A percentile compares a stretch with the other conserved stretches of the same genome.
Evolutionary conservation across 305 asterid species (phyloP).

Genomic region (Rubia balearica): DNA sequence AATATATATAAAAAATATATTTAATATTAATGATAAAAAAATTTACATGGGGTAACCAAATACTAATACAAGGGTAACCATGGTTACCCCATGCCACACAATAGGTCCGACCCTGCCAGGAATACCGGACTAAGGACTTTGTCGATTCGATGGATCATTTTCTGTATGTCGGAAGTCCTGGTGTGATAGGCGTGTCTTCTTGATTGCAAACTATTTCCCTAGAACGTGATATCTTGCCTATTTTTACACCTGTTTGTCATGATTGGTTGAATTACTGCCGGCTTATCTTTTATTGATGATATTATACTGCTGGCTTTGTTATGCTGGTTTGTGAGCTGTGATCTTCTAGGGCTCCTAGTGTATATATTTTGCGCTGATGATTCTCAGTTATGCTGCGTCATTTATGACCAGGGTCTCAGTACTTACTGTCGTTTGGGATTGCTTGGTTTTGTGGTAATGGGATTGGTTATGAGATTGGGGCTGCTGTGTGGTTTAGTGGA

Average conservation of each 20-base stretch:
- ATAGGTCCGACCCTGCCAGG: too few species aligned
- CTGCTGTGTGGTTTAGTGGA: not conserved
- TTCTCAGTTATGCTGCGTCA: not conserved
- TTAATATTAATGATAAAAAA: too few species aligned
- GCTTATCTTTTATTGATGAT: not conserved
- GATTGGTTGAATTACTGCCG: not conserved
- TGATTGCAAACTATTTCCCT: not conserved
- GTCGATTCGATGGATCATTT: not conserved
- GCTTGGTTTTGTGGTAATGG: conserved; percentile 1
- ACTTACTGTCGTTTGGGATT: not conserved
- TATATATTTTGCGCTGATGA: not conserved
- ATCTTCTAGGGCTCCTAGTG: not conserved
- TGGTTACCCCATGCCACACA: too few species aligned
- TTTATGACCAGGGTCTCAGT: not conserved
- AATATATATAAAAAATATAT: too few species aligned
- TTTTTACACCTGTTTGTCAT: not conserved
- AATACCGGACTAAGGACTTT: not conserved
- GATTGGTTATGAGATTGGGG: not conserved
- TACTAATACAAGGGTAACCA: too few species aligned
- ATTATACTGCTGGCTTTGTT: not conserved
- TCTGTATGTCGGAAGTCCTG: not conserved
- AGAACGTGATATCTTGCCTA: not conserved
- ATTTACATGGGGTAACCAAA: too few species aligned
- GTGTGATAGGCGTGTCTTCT: not conserved
- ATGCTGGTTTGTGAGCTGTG: not conserved